Evolutionary conservation across 495 filamentous ascomycete genomes (phyloP), one percentile per base, ranked within the genome.

Genomic region (Daldinia vernicosa): DNA sequence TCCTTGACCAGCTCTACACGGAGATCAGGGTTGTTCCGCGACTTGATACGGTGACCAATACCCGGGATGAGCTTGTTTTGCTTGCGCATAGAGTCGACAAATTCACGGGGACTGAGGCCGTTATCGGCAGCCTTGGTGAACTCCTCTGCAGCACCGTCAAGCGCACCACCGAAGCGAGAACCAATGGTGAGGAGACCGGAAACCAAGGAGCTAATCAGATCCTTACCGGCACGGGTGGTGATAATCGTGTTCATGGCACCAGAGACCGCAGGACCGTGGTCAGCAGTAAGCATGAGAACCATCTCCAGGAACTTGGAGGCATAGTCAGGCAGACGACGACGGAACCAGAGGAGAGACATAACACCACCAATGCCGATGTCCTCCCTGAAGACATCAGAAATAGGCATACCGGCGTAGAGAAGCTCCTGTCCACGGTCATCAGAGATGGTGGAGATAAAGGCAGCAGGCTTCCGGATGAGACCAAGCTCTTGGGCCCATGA

Each of bases 241-340:
- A 99, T 98, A 83, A 99, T 99, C 70, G 95, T 99, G 90, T 99
- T 99, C 95, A 99, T 99, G 75, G 95, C 95, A 85, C 95, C 95
- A 72, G 95, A 99, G 68, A 99, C 95, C 77, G 95, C 95, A 47
- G 95, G 95, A 83, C 95, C 95, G 89, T 99, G 95, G 79, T 99
- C 95, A 74, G 95, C 95, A 75, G 95, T 99, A 79, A 99, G 89
- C 95, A 99, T 99, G 80, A 99, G 94, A 72, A 99, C 96, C 95
- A 99, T 99, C 88, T 99, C 95, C 71, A 99, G 84, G 89, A 99
- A 99, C 86, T 95, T 96, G 86, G 93, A 93, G 75, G 95, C 96
- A 78, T 97, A 98, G 74, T 92, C 86, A 70, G 95, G 95, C 54
- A 99, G 92, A 78, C 95, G 93, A 81, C 95, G 94, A 76, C 95